Evolutionary conservation across 177 flowering plant genomes (phyloP).

Genomic region (Vitis hybrid): DNA sequence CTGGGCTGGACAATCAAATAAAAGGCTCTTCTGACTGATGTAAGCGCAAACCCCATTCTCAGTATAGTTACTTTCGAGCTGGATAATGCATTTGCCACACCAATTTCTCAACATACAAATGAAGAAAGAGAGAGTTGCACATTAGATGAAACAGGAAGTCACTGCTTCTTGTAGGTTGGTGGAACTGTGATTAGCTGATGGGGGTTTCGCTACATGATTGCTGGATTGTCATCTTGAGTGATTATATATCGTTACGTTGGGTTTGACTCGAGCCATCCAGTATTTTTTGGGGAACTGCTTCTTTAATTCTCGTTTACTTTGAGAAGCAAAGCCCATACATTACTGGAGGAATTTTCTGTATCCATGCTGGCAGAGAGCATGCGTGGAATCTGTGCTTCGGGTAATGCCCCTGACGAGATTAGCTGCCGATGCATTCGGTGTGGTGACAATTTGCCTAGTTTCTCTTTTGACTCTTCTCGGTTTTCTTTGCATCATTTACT

Average conservation of each 20-base stretch:
- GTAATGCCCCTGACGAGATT: conserved; percentile 98
- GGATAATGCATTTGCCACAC: too few relatives aligned
- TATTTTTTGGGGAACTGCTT: conserved; percentile 7
- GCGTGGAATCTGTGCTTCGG: conserved; percentile 90
- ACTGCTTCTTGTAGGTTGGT: background rate
- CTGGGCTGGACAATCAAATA: too few relatives aligned
- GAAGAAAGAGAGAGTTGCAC: too few relatives aligned
- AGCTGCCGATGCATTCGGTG: conserved; percentile 93
- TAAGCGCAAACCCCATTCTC: too few relatives aligned
- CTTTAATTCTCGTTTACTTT: conserved; percentile 11
- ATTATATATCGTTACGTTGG: conserved; percentile 4
- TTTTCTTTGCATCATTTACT: conserved; percentile 67
- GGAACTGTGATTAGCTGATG: background rate
- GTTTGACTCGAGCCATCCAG: conserved; percentile 4
- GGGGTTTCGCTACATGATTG: conserved; percentile 2
- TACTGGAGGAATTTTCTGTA: conserved; percentile 26
- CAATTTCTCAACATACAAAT: too few relatives aligned
- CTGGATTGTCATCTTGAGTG: background rate
- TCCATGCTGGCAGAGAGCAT: conserved; percentile 98
- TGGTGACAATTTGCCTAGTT: conserved; percentile 86
- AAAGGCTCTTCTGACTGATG: too few relatives aligned
- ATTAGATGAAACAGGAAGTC: too few relatives aligned
- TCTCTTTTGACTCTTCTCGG: conserved; percentile 60
- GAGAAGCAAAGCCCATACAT: conserved; percentile 18
- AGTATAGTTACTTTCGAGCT: too few relatives aligned